Percentiles rank a stretch among this genome's conserved stretches.
Conservation (phyloP, 345 rosid genomes). For the Acer yangbiense region DNA sequence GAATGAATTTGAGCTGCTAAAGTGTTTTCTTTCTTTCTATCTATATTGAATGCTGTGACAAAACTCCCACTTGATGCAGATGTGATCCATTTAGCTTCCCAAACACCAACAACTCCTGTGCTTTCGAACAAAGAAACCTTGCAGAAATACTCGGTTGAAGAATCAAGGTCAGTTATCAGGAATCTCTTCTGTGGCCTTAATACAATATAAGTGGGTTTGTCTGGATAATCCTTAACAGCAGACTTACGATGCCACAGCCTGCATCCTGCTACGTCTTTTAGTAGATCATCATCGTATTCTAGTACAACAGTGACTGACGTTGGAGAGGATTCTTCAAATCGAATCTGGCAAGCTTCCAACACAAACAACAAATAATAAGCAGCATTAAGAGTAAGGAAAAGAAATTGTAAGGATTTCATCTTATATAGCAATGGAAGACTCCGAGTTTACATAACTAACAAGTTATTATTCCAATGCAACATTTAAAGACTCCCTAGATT, state of each 20-base stretch:
- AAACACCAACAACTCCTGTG: slow-evolving; percentile 30
- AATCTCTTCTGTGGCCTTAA: slow-evolving; percentile 42
- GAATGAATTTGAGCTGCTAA: slow-evolving; percentile 18
- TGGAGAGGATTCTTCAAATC: slow-evolving; percentile 46
- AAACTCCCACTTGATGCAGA: slow-evolving; percentile 29
- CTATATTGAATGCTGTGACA: background rate
- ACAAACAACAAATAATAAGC: background rate
- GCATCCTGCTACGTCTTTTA: slow-evolving; percentile 42
- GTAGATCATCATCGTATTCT: slow-evolving; percentile 26
- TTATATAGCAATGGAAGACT: too few species aligned
- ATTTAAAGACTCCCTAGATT: background rate
- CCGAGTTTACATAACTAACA: too few species aligned
- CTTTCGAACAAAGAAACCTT: slow-evolving; percentile 42
- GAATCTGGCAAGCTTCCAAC: slow-evolving; percentile 46
- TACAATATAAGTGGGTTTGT: slow-evolving; percentile 34
- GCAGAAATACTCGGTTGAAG: slow-evolving; percentile 43
- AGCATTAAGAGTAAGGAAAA: background rate
- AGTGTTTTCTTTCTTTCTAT: slow-evolving; percentile 10
- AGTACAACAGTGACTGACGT: slow-evolving; percentile 40
- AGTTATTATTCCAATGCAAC: background rate
- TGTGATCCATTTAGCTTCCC: slow-evolving; percentile 50
- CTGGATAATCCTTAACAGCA: slow-evolving; percentile 38
- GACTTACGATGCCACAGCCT: slow-evolving; percentile 54
- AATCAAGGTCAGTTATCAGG: slow-evolving; percentile 32
- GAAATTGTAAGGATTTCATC: background rate